Base-by-base conservation (phyloP, 164 flowering plant genomes). In the Echeveria elegans region DNA sequence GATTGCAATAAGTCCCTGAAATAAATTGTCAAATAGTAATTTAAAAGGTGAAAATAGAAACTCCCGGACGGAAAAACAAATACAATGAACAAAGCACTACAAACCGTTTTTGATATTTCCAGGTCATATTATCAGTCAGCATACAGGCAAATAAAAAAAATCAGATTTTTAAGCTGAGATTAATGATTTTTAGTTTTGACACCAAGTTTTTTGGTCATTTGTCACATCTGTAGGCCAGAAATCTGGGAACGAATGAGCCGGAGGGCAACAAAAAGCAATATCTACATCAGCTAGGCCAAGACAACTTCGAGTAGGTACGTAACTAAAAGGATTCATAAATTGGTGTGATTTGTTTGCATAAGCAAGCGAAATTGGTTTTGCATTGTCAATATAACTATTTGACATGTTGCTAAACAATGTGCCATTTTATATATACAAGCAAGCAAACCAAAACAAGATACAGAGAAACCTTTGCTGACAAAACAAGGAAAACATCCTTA, bases 1-100 rank as follows among this genome's bases (percentile, higher is more conserved):
- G 96, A 59, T 94, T 94, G 65, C 97, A 94, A 68, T 74, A 85
- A 60, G 77, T 56, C 74, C 98, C 98, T 94, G 80, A 34, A 60
- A 67, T 58, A 31, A 4, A 32, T 28, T 26, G 15, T n/a, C 34
- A 67, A 9, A 31, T 10, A 70, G 19, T 1, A n/a, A 63, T 32
- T 12, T 11, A 68, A n/a, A 59, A 16, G 31, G 28, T 24, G 30
- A 53, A 34, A 50, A 36, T n/a, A 7, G 7, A n/a, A 50, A 34
- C 30, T 32, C 15, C 2, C 11, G 58, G 14, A 43, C 16, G 15
- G 16, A 32, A 56, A 23, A 63, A 21, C 0, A 63, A 38, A 23
- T 65, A 43, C n/a, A 28, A 15, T 26, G 30, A 26, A 24, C 23
- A 1, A 40, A 14, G 50, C 32, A 28, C n/a, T 41, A 43, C 9